phyloP scores from a whole-genome alignment of 164 flowering plant species.

The Vitis rotundifolia region DNA sequence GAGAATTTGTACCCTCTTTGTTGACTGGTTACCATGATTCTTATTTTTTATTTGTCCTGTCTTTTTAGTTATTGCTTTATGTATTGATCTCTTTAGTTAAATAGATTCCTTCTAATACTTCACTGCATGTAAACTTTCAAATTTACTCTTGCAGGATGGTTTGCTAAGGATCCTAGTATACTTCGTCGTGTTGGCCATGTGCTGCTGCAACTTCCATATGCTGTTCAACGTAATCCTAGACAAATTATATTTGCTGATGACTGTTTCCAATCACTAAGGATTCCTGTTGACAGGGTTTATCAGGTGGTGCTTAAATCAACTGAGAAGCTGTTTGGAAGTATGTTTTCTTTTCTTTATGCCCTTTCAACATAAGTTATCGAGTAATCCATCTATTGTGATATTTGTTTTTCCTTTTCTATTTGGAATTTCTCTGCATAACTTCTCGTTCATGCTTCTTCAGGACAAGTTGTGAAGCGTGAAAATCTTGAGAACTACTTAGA shows the following conservation, averaged over 20 bases:
- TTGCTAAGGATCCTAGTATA: conserved; percentile 79
- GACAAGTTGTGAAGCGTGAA: conserved; percentile 72
- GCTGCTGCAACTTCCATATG: conserved; percentile 73
- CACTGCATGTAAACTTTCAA: not conserved
- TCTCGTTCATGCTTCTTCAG: conserved; percentile 30
- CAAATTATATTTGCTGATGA: conserved; percentile 83
- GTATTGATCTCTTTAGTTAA: too few species aligned
- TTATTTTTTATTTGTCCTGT: not conserved
- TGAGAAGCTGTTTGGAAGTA: conserved; percentile 94
- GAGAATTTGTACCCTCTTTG: too few species aligned
- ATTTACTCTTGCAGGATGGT: conserved; percentile 63
- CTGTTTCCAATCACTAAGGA: conserved; percentile 56
- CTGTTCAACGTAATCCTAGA: conserved; percentile 67
- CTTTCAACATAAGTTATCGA: not conserved
- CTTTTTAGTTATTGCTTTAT: conserved; percentile 1
- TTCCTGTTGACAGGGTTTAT: conserved; percentile 47
- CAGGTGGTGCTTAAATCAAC: conserved; percentile 70
- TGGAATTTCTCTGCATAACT: not conserved
- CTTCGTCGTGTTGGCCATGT: conserved; percentile 85
- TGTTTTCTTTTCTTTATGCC: conserved; percentile 23
- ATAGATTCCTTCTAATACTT: not conserved
- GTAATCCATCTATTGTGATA: not conserved
- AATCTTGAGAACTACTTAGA: conserved; percentile 57
- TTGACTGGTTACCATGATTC: too few species aligned
- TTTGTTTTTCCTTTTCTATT: conserved; percentile 1